phyloP scores from a whole-genome alignment of 495 filamentous ascomycete species.

The Penicillium angulare region DNA sequence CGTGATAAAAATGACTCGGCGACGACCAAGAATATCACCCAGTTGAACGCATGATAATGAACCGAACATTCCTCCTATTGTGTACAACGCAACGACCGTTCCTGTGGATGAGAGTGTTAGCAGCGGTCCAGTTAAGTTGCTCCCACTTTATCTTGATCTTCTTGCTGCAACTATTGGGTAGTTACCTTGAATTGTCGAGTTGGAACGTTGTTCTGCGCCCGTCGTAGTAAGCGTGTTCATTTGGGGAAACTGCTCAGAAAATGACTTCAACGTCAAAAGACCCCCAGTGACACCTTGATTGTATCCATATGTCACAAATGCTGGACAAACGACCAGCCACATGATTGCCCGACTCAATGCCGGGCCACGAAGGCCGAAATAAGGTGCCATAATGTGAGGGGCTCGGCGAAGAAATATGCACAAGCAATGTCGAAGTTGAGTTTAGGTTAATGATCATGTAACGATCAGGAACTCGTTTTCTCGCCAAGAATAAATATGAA shows the following conservation, averaged over 20 bases:
- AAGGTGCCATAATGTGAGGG: conserved; percentile 13
- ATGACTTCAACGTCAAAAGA: conserved; percentile 30
- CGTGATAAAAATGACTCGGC: conserved; percentile 31
- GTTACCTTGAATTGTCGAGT: conserved; percentile 29
- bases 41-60: conserved; percentile 32
- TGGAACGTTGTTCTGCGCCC: conserved; percentile 18
- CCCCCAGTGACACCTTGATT: conserved; percentile 43
- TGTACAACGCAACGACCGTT: conserved; percentile 35
- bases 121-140: background rate
- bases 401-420: background rate
- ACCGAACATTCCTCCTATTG: conserved; percentile 34
- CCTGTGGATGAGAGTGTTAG: conserved; percentile 9
- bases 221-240: conserved; percentile 43
- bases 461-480: background rate
- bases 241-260: conserved; percentile 41
- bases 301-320: conserved; percentile 43
- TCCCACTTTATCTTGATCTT: too few relatives aligned
- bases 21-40: conserved; percentile 32
- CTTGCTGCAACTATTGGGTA: background rate
- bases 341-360: conserved; percentile 29
- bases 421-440: background rate
- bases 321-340: conserved; percentile 37
- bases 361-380: conserved; percentile 30
- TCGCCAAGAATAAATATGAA: conserved; percentile 1
- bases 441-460: conserved; percentile 8